These are phyloP conservation scores for Didymella sp. DNA, from an alignment of 2,329 filamentous ascomycete species.

Conservation along the genomic window DNA sequence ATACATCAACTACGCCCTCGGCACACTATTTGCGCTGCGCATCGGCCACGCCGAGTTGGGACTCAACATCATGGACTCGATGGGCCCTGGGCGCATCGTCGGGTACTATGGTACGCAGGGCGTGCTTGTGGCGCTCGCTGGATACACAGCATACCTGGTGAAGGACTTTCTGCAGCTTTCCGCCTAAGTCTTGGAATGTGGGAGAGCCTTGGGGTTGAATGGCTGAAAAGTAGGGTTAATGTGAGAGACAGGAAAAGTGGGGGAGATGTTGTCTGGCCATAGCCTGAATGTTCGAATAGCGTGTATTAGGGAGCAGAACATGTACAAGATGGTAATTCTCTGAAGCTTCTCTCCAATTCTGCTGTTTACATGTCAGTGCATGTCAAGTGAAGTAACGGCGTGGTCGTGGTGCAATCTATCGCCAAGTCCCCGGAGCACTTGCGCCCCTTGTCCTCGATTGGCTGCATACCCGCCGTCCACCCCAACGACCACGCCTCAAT, in stretches of 20 bases:
- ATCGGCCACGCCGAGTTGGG: slow-evolving; percentile 53
- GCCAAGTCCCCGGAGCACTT: background rate
- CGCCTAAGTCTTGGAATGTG: too few species aligned
- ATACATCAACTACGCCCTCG: slow-evolving; percentile 50
- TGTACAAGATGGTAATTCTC: too few species aligned
- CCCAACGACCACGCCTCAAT: slow-evolving; percentile 16
- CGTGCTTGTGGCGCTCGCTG: slow-evolving; percentile 35
- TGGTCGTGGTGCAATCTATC: too few species aligned
- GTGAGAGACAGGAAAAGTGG: background rate
- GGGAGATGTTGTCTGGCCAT: too few species aligned
- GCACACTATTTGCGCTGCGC: slow-evolving; percentile 49
- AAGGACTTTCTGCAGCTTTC: slow-evolving; percentile 41
- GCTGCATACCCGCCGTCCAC: slow-evolving; percentile 14
- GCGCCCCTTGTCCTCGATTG: slow-evolving; percentile 8
- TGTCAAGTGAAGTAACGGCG: too few species aligned
- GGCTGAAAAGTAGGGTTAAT: background rate
- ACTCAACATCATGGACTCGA: slow-evolving; percentile 34
- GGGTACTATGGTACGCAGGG: slow-evolving; percentile 45
- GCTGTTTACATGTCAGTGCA: too few species aligned
- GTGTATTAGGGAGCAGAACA: background rate
- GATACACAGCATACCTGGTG: slow-evolving; percentile 43
- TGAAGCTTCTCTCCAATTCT: too few species aligned
- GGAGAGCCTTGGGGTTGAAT: too few species aligned
- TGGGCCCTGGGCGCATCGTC: slow-evolving; percentile 33
- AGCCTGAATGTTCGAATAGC: background rate